phyloP scores from a whole-genome alignment of 2,329 filamentous ascomycete species.

The Aspergillus tamarii region DNA sequence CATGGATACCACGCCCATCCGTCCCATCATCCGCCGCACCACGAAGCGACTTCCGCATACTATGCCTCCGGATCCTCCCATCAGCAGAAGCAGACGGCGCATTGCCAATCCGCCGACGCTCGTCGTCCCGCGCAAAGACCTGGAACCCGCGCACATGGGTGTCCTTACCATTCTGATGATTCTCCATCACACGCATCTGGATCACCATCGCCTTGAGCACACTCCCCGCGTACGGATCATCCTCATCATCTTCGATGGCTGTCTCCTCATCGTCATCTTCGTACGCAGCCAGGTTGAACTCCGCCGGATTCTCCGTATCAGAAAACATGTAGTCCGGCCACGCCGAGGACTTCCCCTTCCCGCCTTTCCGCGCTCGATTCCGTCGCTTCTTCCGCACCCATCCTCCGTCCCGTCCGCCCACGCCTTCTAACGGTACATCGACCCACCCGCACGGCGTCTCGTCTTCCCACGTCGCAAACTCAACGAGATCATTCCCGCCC shows the following conservation, averaged over 20 bases:
- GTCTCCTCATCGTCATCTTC: slow-evolving; percentile 30
- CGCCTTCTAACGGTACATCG: slow-evolving; percentile 72
- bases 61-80: slow-evolving; percentile 33
- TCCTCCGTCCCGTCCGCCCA: slow-evolving; percentile 52
- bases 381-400: slow-evolving; percentile 30
- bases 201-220: slow-evolving; percentile 86
- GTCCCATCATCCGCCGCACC: slow-evolving; percentile 27
- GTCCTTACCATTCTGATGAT: slow-evolving; percentile 98
- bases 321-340: slow-evolving; percentile 20
- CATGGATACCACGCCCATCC: slow-evolving; percentile 24
- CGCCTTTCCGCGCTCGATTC: slow-evolving; percentile 21
- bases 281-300: slow-evolving; percentile 12
- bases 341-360: slow-evolving; percentile 18
- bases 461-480: slow-evolving; percentile 80
- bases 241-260: slow-evolving; percentile 27
- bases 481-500: slow-evolving; percentile 85
- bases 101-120: slow-evolving; percentile 32
- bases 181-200: slow-evolving; percentile 88
- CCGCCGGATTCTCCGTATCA: slow-evolving; percentile 17
- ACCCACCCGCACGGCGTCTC: slow-evolving; percentile 86
- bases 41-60: slow-evolving; percentile 34
- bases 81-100: slow-evolving; percentile 40
- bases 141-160: slow-evolving; percentile 95
- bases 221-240: slow-evolving; percentile 61
- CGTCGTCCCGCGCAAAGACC: slow-evolving; percentile 66